Base-by-base conservation (phyloP, 139 green algal genomes). In the Closterium sp. region DNA sequence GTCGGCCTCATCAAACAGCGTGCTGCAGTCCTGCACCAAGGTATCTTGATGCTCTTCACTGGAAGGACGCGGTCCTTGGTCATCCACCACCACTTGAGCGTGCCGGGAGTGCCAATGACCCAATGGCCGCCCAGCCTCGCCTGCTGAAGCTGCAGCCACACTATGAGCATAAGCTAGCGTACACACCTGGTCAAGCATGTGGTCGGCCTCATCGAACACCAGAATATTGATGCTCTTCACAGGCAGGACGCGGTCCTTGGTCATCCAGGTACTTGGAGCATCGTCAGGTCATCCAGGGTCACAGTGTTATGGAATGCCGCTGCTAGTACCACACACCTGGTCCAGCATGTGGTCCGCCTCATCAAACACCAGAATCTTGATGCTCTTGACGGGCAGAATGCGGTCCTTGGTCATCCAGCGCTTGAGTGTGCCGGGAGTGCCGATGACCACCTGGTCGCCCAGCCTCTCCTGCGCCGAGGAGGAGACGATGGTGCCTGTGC, bases 1-100 rank as follows among this genome's bases (percentile, higher is more conserved):
- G 94, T 99, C 98, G 0, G 98, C 98, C 95, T 99, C 98, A 93
- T 99, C 98, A 93, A 99, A 99, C n/a, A n/a, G n/a, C n/a, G n/a
- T n/a, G n/a, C n/a, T n/a, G n/a, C n/a, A n/a, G n/a, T n/a, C n/a
- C n/a, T n/a, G n/a, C 45, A 99, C 98, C 85, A 99, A n/a, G n/a
- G 92, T 85, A 99, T 98, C 7, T 91, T 95, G 21, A 99, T 96
- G 70, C 31, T 32, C 17, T 96, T 94, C 29, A 97, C 70, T 13
- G 89, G 92, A 32, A 99, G 96, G 31, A 92, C 93, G 21, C 93
- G 88, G 79, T 97, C 94, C 94, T 97, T 97, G 85, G 86, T 96
- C 90, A 97, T 95, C 97, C 97, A 99, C 97, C 97, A 99, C 32
- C 96, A 96, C 86, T 98, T 98, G 2, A 99, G 93, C 95, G 96